Conservation (phyloP, 192 early-diverging fungal genomes). For the Mortierella hygrophila region DNA sequence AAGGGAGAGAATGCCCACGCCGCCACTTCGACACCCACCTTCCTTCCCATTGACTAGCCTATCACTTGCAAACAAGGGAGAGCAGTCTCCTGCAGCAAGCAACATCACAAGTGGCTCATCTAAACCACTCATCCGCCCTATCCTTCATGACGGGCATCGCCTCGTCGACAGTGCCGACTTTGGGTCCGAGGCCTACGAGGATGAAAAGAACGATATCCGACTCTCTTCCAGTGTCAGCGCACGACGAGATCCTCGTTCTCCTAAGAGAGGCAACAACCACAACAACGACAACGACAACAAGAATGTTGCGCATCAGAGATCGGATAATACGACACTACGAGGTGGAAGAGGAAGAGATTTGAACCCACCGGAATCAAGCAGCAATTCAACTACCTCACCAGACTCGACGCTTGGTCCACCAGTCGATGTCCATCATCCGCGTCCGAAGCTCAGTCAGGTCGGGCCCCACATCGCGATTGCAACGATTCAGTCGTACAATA, state of each 20-base stretch:
- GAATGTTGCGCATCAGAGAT: neutral
- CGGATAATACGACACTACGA: neutral
- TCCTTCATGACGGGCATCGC: constrained; percentile 13
- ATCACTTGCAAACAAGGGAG: neutral
- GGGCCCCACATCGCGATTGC: constrained; percentile 23
- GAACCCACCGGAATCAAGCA: neutral
- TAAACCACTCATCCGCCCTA: constrained; percentile 9
- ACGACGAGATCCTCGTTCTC: neutral
- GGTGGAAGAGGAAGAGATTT: neutral
- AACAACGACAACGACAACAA: neutral
- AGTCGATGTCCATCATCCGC: neutral
- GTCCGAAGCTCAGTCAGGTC: constrained; percentile 20
- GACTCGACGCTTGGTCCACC: neutral
- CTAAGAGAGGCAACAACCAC: neutral
- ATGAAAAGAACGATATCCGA: constrained; percentile 16
- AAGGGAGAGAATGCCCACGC: neutral
- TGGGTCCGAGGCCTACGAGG: constrained; percentile 10
- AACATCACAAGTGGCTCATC: neutral
- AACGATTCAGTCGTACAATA: constrained; percentile 37
- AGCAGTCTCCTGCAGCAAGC: neutral
- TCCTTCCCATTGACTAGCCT: neutral
- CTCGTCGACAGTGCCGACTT: constrained; percentile 7
- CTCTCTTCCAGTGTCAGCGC: neutral
- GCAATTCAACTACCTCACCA: neutral
- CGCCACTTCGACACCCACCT: neutral